These are phyloP conservation scores for Chenopodium suecicum DNA, from an alignment of 148 eudicot genomes.

Conservation along the genomic window DNA sequence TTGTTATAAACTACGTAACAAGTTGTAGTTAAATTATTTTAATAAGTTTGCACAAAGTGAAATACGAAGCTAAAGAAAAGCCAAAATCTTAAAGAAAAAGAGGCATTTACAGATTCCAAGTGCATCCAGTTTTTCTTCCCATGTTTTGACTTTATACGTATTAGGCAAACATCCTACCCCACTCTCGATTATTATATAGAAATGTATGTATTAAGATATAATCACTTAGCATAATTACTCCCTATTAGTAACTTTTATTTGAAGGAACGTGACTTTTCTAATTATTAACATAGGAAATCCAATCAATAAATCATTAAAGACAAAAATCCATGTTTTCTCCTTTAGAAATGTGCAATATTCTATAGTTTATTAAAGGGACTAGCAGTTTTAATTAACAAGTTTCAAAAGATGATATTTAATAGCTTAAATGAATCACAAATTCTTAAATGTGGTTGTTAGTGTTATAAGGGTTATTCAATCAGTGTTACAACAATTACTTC, in stretches of 20 bases:
- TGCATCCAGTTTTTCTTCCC: constrained; percentile 7
- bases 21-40: too few relatives aligned
- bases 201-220: not conserved
- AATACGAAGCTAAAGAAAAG: not conserved
- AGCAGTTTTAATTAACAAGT: too few relatives aligned
- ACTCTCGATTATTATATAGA: not conserved
- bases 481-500: too few relatives aligned
- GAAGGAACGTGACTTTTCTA: not conserved
- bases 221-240: not conserved
- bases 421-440: too few relatives aligned
- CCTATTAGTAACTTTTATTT: not conserved
- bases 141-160: not conserved
- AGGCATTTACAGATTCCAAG: not conserved
- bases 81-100: not conserved
- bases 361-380: too few relatives aligned
- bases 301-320: too few relatives aligned
- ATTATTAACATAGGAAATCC: not conserved
- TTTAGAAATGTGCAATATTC: too few relatives aligned
- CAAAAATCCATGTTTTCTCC: too few relatives aligned
- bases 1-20: too few relatives aligned
- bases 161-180: not conserved
- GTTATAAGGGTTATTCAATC: too few relatives aligned
- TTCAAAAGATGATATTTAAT: too few relatives aligned
- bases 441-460: too few relatives aligned
- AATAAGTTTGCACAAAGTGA: not conserved